Evolutionary conservation across 352 stramenopile species (phyloP).

Genomic region (Pythium inflatum): DNA sequence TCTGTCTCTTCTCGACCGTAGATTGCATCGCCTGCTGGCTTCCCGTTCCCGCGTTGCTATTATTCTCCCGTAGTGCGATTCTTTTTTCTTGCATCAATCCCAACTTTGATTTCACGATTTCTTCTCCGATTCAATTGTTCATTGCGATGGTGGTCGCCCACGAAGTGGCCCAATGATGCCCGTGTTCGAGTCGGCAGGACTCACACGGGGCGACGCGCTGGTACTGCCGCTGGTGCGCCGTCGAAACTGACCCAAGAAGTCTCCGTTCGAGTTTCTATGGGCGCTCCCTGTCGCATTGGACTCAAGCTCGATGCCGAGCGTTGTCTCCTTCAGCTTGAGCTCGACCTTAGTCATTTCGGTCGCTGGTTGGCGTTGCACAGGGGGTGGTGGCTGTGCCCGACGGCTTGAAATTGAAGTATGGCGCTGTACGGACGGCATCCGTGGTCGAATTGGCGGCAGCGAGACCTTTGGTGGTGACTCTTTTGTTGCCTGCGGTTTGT

Average conservation of each 20-base stretch:
- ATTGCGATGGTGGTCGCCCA: too few species aligned
- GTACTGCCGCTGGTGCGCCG: slow-evolving; percentile 6
- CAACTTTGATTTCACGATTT: too few species aligned
- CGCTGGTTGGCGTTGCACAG: slow-evolving; percentile 9
- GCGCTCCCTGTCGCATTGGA: neutral
- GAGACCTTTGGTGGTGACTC: slow-evolving; percentile 7
- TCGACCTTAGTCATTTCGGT: slow-evolving; percentile 50
- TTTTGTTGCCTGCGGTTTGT: too few species aligned
- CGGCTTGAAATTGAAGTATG: neutral
- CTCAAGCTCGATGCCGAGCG: slow-evolving; percentile 56
- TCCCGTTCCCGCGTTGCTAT: neutral
- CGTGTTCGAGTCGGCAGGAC: too few species aligned
- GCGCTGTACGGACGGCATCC: slow-evolving; percentile 1
- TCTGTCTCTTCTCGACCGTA: slow-evolving; percentile 2
- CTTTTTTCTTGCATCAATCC: too few species aligned
- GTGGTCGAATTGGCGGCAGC: slow-evolving; percentile 29
- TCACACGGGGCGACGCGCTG: neutral
- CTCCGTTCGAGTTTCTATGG: neutral
- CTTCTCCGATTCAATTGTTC: too few species aligned
- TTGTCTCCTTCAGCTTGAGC: slow-evolving; percentile 62
- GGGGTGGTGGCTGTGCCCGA: slow-evolving; percentile 13
- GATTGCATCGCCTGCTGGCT: neutral
- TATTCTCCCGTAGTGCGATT: neutral
- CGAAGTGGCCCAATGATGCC: too few species aligned
- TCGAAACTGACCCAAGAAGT: slow-evolving; percentile 16